These are phyloP conservation scores for Fragilariopsis cylindrus DNA, from an alignment of 108 stramenopile genomes.

Conservation along the genomic window DNA sequence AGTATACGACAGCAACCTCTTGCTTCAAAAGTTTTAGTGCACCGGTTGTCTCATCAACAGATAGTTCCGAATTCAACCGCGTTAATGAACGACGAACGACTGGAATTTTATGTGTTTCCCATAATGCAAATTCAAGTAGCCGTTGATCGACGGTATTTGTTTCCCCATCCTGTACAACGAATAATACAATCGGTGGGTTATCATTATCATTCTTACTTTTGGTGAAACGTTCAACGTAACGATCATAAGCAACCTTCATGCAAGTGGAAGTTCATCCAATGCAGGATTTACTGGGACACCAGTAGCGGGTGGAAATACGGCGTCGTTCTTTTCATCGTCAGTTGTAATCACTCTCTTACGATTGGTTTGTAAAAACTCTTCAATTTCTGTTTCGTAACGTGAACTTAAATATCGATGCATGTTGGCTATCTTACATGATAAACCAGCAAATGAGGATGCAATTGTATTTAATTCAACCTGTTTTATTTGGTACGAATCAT, in stretches of 20 bases:
- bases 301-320: not conserved
- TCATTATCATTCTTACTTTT: not conserved
- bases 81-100: constrained; percentile 82
- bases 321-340: constrained; percentile 12
- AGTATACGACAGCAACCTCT: constrained; percentile 89
- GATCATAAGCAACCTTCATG: constrained; percentile 72
- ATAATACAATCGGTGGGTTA: constrained; percentile 58
- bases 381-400: constrained; percentile 41
- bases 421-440: constrained; percentile 64
- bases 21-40: constrained; percentile 31
- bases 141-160: constrained; percentile 97
- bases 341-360: constrained; percentile 36
- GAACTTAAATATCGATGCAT: constrained; percentile 71
- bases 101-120: constrained; percentile 71
- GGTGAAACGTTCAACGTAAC: constrained; percentile 54
- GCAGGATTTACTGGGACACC: constrained; percentile 88
- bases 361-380: constrained; percentile 53
- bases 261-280: constrained; percentile 66
- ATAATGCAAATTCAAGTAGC: constrained; percentile 87
- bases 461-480: constrained; percentile 99
- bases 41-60: constrained; percentile 50
- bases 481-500: constrained; percentile 45
- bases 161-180: constrained; percentile 96
- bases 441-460: constrained; percentile 91
- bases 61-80: constrained; percentile 34